Evolutionary conservation across 1,284 basidiomycete species (phyloP).

Genomic region (Microbotryum lychnidis-dioicae): DNA sequence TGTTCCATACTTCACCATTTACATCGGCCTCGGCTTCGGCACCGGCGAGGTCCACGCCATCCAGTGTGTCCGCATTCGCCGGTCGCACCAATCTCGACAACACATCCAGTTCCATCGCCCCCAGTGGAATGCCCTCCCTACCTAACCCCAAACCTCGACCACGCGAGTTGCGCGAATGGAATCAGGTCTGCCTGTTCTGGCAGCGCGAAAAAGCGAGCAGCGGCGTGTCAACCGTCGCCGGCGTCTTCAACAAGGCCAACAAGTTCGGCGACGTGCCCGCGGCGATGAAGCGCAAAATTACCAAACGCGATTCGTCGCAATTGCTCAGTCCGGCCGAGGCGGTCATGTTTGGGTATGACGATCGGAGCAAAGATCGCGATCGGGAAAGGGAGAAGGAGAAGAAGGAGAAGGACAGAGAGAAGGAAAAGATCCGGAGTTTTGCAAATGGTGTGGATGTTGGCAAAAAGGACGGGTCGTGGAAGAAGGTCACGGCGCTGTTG

Average conservation of each 20-base stretch:
- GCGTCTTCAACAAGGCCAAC: constrained; percentile 22
- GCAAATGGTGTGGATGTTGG: neutral
- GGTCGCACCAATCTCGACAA: neutral
- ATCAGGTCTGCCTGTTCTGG: constrained; percentile 28
- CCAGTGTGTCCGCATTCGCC: neutral
- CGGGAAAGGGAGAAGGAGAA: constrained; percentile 9
- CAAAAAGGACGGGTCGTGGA: constrained; percentile 16
- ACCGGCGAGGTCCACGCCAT: neutral
- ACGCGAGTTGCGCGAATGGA: constrained; percentile 27
- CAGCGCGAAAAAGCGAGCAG: neutral
- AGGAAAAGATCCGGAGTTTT: neutral
- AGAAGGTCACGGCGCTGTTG: constrained; percentile 17
- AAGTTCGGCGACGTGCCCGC: constrained; percentile 24
- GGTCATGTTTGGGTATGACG: constrained; percentile 12
- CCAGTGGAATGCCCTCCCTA: neutral
- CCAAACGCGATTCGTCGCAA: constrained; percentile 28
- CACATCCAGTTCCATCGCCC: neutral
- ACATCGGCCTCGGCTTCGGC: neutral
- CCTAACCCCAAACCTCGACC: constrained; percentile 6
- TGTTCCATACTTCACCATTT: neutral
- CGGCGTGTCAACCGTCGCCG: neutral
- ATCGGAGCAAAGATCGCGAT: constrained; percentile 2
- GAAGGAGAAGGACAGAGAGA: constrained; percentile 15
- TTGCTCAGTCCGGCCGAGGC: constrained; percentile 29
- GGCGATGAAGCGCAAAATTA: constrained; percentile 26